A percentile compares a stretch with the other conserved stretches of the same genome.
phyloP scores from a whole-genome alignment of 148 eudicot genomes.

The Vaccinium macrocarpon region DNA sequence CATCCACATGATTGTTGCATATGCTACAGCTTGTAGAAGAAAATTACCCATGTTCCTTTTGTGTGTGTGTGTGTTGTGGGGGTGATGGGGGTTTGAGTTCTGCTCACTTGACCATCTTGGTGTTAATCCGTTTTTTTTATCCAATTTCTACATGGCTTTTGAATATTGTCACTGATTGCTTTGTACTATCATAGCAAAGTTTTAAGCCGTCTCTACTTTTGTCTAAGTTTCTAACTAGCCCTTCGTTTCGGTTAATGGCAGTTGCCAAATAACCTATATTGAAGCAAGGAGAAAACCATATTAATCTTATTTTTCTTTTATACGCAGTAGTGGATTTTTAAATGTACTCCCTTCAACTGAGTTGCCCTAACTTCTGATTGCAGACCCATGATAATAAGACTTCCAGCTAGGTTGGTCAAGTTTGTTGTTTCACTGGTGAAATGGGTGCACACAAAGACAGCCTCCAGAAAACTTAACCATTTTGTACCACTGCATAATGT shows the following conservation, averaged over 20 bases:
- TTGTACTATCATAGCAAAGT: background rate
- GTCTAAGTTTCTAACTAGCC: background rate
- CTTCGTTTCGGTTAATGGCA: background rate
- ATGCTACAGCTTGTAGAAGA: background rate
- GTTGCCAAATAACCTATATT: background rate
- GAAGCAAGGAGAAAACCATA: background rate
- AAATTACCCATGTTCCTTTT: background rate
- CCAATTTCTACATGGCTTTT: background rate
- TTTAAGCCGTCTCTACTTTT: background rate
- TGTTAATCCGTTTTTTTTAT: background rate
- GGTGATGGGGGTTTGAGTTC: background rate
- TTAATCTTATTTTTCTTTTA: background rate
- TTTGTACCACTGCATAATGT: constrained; percentile 37
- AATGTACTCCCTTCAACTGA: constrained; percentile 12
- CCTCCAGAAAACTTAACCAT: constrained; percentile 38
- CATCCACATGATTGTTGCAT: background rate
- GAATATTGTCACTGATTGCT: constrained; percentile 1
- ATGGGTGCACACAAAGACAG: constrained; percentile 54
- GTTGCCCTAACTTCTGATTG: constrained; percentile 21
- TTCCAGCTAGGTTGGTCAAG: constrained; percentile 50
- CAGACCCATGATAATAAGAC: constrained; percentile 71
- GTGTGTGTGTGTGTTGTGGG: too few species aligned
- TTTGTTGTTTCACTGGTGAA: constrained; percentile 41
- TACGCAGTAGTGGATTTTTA: background rate
- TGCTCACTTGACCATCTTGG: background rate